A percentile compares a stretch with the other conserved stretches of the same genome.
Conservation (phyloP, 345 rosid genomes). For the Pelargonium nanum region DNA sequence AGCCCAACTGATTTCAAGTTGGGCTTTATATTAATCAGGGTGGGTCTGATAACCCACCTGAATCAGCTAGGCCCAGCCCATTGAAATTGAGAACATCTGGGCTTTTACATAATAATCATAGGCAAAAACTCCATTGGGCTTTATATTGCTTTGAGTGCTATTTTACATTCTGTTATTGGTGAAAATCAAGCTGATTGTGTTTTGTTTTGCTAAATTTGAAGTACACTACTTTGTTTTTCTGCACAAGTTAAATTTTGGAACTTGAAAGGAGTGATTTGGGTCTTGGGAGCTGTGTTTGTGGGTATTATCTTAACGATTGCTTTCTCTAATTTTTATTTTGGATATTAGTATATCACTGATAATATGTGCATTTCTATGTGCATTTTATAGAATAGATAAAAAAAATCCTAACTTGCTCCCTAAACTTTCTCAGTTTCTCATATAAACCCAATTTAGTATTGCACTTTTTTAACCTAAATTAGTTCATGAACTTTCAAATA, state of each 20-base stretch:
- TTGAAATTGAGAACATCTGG: too few species aligned
- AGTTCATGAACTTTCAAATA: too few species aligned
- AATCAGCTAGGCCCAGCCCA: too few species aligned
- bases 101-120: too few species aligned
- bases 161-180: not conserved
- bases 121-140: too few species aligned
- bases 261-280: conserved; percentile 75
- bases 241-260: conserved; percentile 99
- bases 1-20: too few species aligned
- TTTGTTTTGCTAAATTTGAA: conserved; percentile 24
- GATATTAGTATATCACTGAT: not conserved
- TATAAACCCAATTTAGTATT: too few species aligned
- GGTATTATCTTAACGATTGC: conserved; percentile 34
- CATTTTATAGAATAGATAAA: not conserved
- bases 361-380: not conserved
- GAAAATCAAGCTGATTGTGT: not conserved
- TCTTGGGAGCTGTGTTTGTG: conserved; percentile 92
- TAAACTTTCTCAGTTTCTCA: too few species aligned
- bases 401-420: too few species aligned
- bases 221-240: conserved; percentile 87
- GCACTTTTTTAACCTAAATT: too few species aligned
- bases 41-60: too few species aligned
- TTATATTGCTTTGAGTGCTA: not conserved
- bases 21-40: too few species aligned
- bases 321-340: not conserved